Base-by-base conservation (phyloP, 257 asterid genomes). In the Jacaranda copaia region DNA sequence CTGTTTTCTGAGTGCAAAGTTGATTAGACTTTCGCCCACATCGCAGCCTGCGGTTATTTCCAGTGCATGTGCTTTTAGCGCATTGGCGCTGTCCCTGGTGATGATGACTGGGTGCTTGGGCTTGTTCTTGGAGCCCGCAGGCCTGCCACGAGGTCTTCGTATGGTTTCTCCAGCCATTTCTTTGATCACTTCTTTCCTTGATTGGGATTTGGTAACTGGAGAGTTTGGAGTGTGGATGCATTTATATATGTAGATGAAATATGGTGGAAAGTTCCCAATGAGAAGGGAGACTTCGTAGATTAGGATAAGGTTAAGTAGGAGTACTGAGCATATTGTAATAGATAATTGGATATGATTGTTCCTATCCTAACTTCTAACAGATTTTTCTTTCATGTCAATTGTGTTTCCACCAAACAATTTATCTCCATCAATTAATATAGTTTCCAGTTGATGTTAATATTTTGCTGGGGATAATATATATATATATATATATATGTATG, bases 51-150 rank as follows among this genome's bases (percentile, higher is more conserved):
- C 83, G 56, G 79, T 75, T 8, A 94, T 85, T 83, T 94, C 98
- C 90, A 94, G 85, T 0, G 97, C 98, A 48, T 94, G 98, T 32
- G 98, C 98, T 49, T 87, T 80, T 45, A 94, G 88, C 8, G 97
- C 89, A 73, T 92, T 94, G 16, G 93, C 89, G 49, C 95, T 91
- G 85, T 94, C 99, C 73, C 98, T 58, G 2, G 98, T 89, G 85
- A 94, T 94, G 75, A 94, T 88, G 77, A 94, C 88, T 4, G 98
- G 98, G 16, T 98, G 95, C 72, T 94, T 94, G 5, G 98, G 98
- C 81, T 92, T 94, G 92, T 94, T 94, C 79, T 94, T 94, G 38
- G 98, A 94, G n/a, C 98, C 98, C 0, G 97, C 88, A 3, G 98
- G 98, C 51, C 98, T 68, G 70, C 98, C 98, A 13, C 98, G 96